phyloP scores from a whole-genome alignment of 495 filamentous ascomycete genomes.

The Aspergillus ellipticus region DNA sequence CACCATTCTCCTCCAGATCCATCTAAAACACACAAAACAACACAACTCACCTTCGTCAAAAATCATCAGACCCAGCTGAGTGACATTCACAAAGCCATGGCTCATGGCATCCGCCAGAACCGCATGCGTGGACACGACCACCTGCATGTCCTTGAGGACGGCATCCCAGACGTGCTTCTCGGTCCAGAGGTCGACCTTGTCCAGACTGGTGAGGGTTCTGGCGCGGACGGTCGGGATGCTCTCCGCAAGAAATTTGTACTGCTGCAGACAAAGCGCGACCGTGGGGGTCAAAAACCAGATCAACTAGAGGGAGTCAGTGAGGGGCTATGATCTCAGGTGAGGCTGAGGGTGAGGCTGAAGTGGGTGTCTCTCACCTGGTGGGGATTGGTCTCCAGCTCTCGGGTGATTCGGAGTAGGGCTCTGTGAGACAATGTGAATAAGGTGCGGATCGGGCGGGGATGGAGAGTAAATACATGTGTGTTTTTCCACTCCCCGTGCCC shows the following conservation, averaged over 20 bases:
- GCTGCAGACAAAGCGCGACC: slow-evolving; percentile 70
- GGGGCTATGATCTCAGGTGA: too few species aligned
- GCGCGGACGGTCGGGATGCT: slow-evolving; percentile 63
- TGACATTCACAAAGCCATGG: slow-evolving; percentile 75
- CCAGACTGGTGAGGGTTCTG: slow-evolving; percentile 61
- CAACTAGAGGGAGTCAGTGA: slow-evolving; percentile 41
- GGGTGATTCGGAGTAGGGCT: slow-evolving; percentile 71
- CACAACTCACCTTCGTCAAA: slow-evolving; percentile 78
- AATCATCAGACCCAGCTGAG: slow-evolving; percentile 64
- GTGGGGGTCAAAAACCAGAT: slow-evolving; percentile 87
- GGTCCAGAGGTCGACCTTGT: slow-evolving; percentile 74
- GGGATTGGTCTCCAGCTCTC: slow-evolving; percentile 62
- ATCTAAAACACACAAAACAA: too few species aligned
- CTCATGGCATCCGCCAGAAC: slow-evolving; percentile 74
- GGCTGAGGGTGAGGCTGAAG: too few species aligned
- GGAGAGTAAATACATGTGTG: slow-evolving; percentile 64
- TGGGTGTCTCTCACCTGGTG: slow-evolving; percentile 55
- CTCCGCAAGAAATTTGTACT: slow-evolving; percentile 56
- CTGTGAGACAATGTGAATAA: slow-evolving; percentile 22
- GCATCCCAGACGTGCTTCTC: slow-evolving; percentile 68
- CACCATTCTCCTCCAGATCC: too few species aligned
- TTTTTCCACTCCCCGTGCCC: slow-evolving; percentile 94
- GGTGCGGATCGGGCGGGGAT: neutral
- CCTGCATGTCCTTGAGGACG: slow-evolving; percentile 59
- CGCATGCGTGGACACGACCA: slow-evolving; percentile 76